Conservation (phyloP, 2,329 filamentous ascomycete species). For the Pseudocercospora eumusae region DNA sequence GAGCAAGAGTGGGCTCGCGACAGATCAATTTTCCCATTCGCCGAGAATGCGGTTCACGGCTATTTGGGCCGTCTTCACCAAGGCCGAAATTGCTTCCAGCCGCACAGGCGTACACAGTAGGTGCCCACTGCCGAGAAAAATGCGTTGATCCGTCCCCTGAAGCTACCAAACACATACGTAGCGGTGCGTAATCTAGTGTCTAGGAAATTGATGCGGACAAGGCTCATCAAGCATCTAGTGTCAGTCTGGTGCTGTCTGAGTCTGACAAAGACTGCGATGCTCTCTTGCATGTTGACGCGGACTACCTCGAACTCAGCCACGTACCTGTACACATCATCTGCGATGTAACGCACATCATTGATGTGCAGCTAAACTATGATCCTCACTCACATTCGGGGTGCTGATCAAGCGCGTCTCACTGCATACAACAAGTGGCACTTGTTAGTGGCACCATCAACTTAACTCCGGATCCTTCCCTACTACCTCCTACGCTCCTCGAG, state of each 20-base stretch:
- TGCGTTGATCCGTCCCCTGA: not conserved
- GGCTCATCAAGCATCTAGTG: not conserved
- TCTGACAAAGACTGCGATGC: too few species aligned
- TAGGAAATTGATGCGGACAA: not conserved
- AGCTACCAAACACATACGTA: slow-evolving; percentile 1
- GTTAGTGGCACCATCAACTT: not conserved
- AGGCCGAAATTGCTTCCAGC: slow-evolving; percentile 3
- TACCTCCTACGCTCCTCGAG: too few species aligned
- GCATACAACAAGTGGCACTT: not conserved
- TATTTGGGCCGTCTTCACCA: not conserved
- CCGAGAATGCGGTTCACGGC: not conserved
- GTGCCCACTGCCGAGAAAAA: slow-evolving; percentile 5
- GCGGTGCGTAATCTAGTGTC: slow-evolving; percentile 1
- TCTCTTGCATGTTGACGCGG: not conserved
- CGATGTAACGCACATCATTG: not conserved
- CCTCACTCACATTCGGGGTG: not conserved
- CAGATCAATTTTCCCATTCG: slow-evolving; percentile 4
- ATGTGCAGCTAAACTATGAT: not conserved
- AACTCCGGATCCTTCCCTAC: not conserved
- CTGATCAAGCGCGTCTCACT: not conserved
- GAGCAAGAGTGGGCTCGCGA: not conserved
- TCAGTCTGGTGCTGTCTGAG: not conserved
- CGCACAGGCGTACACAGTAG: not conserved
- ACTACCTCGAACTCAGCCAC: not conserved
- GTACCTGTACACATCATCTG: not conserved